A percentile compares a stretch with the other conserved stretches of the same genome.
These are phyloP conservation scores for Maudiozyma turicensis DNA, from an alignment of 805 yeast genomes.

Conservation along the genomic window DNA sequence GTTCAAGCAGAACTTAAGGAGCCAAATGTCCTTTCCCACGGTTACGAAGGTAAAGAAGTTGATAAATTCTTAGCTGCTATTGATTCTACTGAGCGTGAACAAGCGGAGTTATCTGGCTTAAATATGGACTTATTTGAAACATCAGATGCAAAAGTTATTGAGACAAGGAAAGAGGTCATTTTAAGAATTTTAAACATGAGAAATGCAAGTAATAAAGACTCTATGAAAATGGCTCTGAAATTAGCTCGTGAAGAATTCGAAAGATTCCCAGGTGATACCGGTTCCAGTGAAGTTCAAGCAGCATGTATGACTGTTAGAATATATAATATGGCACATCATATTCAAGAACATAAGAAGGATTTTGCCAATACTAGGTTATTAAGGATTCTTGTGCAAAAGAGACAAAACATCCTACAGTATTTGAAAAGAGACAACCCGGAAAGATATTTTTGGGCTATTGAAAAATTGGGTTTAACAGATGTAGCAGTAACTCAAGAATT, in stretches of 20 bases:
- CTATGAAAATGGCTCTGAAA: constrained; percentile 45
- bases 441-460: constrained; percentile 75
- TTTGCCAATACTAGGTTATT: constrained; percentile 55
- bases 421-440: constrained; percentile 73
- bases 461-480: constrained; percentile 81
- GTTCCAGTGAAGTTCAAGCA: constrained; percentile 93
- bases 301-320: constrained; percentile 79
- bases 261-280: constrained; percentile 82
- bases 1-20: constrained; percentile 57
- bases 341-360: constrained; percentile 64
- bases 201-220: constrained; percentile 55
- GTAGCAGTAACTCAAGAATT: constrained; percentile 70
- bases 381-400: constrained; percentile 77
- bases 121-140: constrained; percentile 15
- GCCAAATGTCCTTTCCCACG: constrained; percentile 51
- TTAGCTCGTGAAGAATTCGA: constrained; percentile 74
- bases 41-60: constrained; percentile 52
- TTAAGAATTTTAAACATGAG: constrained; percentile 62
- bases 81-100: constrained; percentile 22
- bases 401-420: constrained; percentile 76
- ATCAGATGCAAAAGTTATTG: constrained; percentile 33
- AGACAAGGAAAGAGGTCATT: constrained; percentile 56
- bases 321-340: constrained; percentile 66
- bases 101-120: constrained; percentile 18
- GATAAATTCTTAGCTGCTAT: constrained; percentile 64